Conservation (phyloP, 2,329 filamentous ascomycete genomes). For the Alternaria sp. region DNA sequence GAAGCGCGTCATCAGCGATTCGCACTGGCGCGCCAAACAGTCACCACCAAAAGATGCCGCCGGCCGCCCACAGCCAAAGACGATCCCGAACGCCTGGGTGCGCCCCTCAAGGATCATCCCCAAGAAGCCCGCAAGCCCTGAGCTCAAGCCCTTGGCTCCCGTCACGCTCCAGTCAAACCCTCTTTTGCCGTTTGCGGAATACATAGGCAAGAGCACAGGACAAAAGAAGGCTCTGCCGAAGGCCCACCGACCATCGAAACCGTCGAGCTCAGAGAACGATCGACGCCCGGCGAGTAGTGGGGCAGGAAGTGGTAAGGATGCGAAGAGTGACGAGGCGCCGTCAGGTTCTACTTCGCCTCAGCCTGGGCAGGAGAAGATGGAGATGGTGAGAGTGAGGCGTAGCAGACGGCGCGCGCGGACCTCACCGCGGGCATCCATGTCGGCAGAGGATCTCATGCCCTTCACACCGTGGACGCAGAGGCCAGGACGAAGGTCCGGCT, state of each 20-base stretch:
- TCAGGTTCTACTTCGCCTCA: constrained; percentile 33
- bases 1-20: constrained; percentile 92
- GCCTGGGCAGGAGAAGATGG: constrained; percentile 29
- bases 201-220: constrained; percentile 40
- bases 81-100: constrained; percentile 52
- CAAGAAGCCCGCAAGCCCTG: constrained; percentile 28
- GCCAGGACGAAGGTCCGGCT: constrained; percentile 36
- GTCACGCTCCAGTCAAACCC: constrained; percentile 27
- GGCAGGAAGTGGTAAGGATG: constrained; percentile 40
- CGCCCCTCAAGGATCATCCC: constrained; percentile 43
- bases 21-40: constrained; percentile 76
- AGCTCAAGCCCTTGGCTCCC: constrained; percentile 22
- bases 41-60: constrained; percentile 46
- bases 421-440: constrained; percentile 46
- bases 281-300: constrained; percentile 46
- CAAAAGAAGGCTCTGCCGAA: constrained; percentile 36
- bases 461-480: constrained; percentile 28
- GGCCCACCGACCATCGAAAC: constrained; percentile 43
- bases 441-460: constrained; percentile 41
- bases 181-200: constrained; percentile 33
- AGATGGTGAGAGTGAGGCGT: constrained; percentile 43
- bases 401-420: constrained; percentile 39
- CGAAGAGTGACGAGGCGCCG: constrained; percentile 33
- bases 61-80: constrained; percentile 45
- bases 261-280: constrained; percentile 43